These are phyloP conservation scores for Neofusicoccum ribis DNA, from an alignment of 2,329 filamentous ascomycete species.

Conservation along the genomic window DNA sequence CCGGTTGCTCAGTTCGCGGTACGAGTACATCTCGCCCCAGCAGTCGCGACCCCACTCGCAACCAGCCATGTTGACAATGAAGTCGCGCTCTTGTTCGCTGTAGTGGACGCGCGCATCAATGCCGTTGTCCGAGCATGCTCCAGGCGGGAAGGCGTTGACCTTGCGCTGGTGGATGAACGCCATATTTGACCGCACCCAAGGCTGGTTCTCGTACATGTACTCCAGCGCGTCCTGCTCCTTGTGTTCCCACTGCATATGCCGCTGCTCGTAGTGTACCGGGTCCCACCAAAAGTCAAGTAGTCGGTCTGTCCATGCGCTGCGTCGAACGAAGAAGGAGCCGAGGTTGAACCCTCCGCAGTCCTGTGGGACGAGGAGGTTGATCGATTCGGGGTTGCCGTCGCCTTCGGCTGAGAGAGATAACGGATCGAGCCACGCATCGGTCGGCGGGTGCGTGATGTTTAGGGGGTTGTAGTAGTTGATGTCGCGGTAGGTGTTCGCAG, in stretches of 20 bases:
- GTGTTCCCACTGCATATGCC: constrained; percentile 98
- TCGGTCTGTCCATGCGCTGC: constrained; percentile 86
- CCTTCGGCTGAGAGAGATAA: constrained; percentile 71
- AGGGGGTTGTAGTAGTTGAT: constrained; percentile 96
- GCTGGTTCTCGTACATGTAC: constrained; percentile 85
- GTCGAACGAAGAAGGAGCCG: constrained; percentile 87
- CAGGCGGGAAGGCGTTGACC: constrained; percentile 91
- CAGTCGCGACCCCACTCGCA: constrained; percentile 97
- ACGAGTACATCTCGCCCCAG: constrained; percentile 97
- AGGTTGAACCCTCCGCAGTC: constrained; percentile 97
- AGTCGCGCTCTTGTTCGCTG: constrained; percentile 79
- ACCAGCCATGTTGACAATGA: constrained; percentile 97
- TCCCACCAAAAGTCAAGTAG: constrained; percentile 98
- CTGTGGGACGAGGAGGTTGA: constrained; percentile 87
- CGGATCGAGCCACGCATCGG: constrained; percentile 72
- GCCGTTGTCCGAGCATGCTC: constrained; percentile 74
- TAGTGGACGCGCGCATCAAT: constrained; percentile 83
- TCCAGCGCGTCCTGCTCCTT: constrained; percentile 97
- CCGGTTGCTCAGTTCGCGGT: constrained; percentile 85
- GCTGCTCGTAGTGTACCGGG: constrained; percentile 94
- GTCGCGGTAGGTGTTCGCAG: constrained; percentile 79
- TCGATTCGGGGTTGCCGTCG: constrained; percentile 73
- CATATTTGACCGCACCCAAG: constrained; percentile 86
- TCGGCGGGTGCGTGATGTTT: constrained; percentile 84
- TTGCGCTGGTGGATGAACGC: constrained; percentile 88